A percentile compares a stretch with the other conserved stretches of the same genome.
phyloP scores from a whole-genome alignment of 768 basidiomycete species.

The Dendrothele bispora region DNA sequence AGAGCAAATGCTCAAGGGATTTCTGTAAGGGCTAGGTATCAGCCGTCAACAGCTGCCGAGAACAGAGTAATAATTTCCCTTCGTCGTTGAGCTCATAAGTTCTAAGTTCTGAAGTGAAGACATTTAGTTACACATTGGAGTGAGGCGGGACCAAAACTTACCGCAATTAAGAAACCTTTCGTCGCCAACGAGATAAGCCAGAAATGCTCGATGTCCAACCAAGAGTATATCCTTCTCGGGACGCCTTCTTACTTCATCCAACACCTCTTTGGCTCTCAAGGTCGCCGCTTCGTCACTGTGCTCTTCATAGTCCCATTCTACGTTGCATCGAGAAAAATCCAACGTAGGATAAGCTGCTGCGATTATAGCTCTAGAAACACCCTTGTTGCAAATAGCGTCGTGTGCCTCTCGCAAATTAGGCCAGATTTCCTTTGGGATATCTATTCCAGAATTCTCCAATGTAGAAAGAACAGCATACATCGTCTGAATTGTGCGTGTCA shows the following conservation, averaged over 20 bases:
- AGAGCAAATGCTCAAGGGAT: too few species aligned
- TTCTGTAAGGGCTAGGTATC: too few species aligned
- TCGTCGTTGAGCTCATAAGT: neutral
- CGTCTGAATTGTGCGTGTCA: constrained; percentile 19
- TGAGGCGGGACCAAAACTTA: neutral
- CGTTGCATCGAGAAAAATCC: constrained; percentile 16
- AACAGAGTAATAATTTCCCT: too few species aligned
- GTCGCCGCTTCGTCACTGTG: constrained; percentile 13
- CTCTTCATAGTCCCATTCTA: constrained; percentile 15
- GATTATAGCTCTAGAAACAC: constrained; percentile 10
- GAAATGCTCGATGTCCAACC: constrained; percentile 16
- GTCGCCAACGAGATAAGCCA: constrained; percentile 10
- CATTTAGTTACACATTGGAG: neutral
- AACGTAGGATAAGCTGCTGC: constrained; percentile 5
- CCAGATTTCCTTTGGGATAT: constrained; percentile 11
- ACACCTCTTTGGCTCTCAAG: constrained; percentile 10
- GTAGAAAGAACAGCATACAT: constrained; percentile 7
- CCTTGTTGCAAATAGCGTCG: constrained; percentile 17
- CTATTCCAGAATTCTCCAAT: neutral
- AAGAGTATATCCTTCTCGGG: constrained; percentile 12
- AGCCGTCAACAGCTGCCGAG: too few species aligned
- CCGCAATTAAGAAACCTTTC: constrained; percentile 14
- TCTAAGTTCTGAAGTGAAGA: neutral
- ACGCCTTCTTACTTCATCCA: constrained; percentile 7
- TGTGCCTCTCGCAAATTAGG: constrained; percentile 17